Base-by-base conservation (phyloP, 441 rosid genomes). In the Jatropha podagrica region DNA sequence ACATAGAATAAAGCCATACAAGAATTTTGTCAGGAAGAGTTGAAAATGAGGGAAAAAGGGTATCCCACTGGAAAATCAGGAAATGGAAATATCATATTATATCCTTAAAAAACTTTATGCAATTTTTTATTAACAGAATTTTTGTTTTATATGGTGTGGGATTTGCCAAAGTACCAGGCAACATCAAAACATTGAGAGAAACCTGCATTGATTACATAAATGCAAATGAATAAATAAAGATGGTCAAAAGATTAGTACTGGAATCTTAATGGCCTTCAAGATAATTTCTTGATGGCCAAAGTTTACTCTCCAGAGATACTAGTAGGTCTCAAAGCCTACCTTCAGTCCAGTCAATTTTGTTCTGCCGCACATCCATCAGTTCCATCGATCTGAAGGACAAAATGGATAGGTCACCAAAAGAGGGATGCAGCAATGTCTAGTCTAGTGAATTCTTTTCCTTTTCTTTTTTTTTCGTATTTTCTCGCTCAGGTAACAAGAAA, bases 1-100 rank as follows among this genome's bases (percentile, higher is more conserved):
- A 78, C 88, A 84, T 56, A 59, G 64, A 74, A 76, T 68, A 75
- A 67, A 63, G 15, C 17, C 59, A 49, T 55, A 20, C 72, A 5
- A 52, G 37, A 83, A 68, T 71, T 58, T 76, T 41, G 64, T 46
- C 54, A 18, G 66, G 63, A 76, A 59, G 64, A 67, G 62, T 65
- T 78, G 65, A 70, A 75, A 26, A 48, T 10, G 48, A 55, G n/a
- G 14, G 62, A 49, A 73, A 54, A 20, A 38, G 56, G 69, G 2
- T 18, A 17, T 27, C 69, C 71, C 64, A 56, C 69, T 62, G 54
- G 51, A 46, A 60, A 58, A 56, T 23, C 49, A 76, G 55, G 40
- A 71, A 60, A 63, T 51, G 68, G 62, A 70, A 74, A 14, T 73
- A 65, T 72, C 49, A 51, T 54, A 37, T 38, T 62, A 61, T 73